Conservation (phyloP, 108 stramenopile species). For the Parmales sp. region DNA sequence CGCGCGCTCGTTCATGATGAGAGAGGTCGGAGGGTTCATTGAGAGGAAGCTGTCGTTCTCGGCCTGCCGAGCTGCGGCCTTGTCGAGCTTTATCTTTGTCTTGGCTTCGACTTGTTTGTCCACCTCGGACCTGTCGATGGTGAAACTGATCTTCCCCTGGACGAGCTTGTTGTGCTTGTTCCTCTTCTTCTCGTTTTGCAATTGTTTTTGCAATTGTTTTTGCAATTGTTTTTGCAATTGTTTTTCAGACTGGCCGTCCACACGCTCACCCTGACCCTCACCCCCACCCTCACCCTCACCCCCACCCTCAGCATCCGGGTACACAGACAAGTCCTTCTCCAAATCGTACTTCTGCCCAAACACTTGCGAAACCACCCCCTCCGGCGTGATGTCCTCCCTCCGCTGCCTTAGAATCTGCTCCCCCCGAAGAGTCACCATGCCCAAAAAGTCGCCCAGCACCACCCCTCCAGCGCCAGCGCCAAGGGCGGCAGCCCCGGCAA, state of each 20-base stretch:
- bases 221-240: no score
- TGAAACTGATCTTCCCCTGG: neutral
- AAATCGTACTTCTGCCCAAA: no score
- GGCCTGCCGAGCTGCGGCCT: neutral
- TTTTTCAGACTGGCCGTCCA: no score
- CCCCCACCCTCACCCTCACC: no score
- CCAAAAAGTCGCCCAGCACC: neutral
- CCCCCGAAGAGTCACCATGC: neutral
- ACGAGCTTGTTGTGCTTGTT: slow-evolving; percentile 2
- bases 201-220: no score
- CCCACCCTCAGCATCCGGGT: no score
- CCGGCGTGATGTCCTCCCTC: no score
- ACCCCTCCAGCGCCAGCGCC: neutral
- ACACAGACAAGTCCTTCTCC: no score
- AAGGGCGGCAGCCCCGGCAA: neutral
- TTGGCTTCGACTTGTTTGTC: neutral
- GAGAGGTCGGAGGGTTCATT: neutral
- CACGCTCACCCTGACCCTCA: no score
- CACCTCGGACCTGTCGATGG: neutral
- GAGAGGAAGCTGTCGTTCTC: neutral
- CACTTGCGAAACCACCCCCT: no score
- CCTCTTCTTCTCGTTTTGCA: neutral
- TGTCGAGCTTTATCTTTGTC: slow-evolving; percentile 2
- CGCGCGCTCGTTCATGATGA: neutral
- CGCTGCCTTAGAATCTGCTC: no score